phyloP scores from a whole-genome alignment of 306 rosid species.

The Hylodesmum podocarpum region DNA sequence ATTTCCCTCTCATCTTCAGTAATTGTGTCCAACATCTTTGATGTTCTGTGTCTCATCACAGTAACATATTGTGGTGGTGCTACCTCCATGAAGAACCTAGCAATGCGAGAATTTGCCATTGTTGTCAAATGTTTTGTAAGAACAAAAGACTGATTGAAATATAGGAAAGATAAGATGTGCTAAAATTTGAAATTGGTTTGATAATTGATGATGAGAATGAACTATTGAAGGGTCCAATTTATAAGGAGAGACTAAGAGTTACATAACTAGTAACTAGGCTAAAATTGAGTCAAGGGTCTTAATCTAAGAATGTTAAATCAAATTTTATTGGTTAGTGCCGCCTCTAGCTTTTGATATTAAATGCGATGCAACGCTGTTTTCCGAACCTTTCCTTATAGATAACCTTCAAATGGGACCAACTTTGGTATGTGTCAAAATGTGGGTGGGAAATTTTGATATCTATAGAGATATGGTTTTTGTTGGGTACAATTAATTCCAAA shows the following conservation, averaged over 20 bases:
- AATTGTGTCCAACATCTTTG: conserved; percentile 87
- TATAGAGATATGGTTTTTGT: conserved; percentile 50
- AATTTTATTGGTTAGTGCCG: conserved; percentile 56
- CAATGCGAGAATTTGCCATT: conserved; percentile 79
- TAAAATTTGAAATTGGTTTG: conserved; percentile 1
- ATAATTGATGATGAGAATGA: conserved; percentile 34
- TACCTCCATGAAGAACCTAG: conserved; percentile 80
- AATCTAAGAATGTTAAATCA: conserved; percentile 35
- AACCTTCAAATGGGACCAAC: conserved; percentile 20
- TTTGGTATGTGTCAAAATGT: conserved; percentile 39
- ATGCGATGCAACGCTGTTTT: conserved; percentile 9
- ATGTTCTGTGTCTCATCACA: conserved; percentile 77
- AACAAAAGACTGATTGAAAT: neutral
- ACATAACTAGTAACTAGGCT: conserved; percentile 40
- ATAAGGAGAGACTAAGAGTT: conserved; percentile 14
- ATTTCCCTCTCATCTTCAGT: conserved; percentile 79
- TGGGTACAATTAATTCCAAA: conserved; percentile 36
- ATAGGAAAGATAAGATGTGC: neutral
- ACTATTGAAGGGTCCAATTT: conserved; percentile 32
- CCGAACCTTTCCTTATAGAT: conserved; percentile 11
- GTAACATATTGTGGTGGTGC: conserved; percentile 91
- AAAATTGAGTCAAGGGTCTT: conserved; percentile 32
- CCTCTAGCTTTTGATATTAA: conserved; percentile 51
- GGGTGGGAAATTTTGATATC: conserved; percentile 47
- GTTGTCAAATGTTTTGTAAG: neutral